These are phyloP conservation scores for Neopestalotiopsis sp. DNA, from an alignment of 2,329 filamentous ascomycete genomes.

Conservation along the genomic window DNA sequence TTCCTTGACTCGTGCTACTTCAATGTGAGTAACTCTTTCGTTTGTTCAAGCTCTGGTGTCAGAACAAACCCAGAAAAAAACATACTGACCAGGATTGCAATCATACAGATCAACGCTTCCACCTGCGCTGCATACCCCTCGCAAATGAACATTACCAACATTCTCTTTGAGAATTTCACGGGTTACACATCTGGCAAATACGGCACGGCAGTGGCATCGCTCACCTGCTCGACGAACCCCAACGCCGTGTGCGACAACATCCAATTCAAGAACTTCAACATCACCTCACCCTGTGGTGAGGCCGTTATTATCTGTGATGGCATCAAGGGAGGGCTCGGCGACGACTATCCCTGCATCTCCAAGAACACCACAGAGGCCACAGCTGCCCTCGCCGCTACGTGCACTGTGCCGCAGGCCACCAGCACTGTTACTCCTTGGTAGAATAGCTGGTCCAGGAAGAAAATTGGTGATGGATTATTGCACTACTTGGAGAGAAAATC, in stretches of 20 bases:
- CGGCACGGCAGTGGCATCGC: conserved; percentile 57
- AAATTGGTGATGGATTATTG: background rate
- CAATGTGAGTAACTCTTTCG: conserved; percentile 46
- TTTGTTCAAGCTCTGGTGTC: background rate
- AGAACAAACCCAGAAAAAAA: background rate
- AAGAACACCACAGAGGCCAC: conserved; percentile 18
- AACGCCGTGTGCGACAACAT: conserved; percentile 62
- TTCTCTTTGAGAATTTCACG: conserved; percentile 63
- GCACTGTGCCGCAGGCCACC: conserved; percentile 19
- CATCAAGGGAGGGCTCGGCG: conserved; percentile 40
- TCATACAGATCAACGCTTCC: conserved; percentile 43
- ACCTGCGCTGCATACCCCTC: conserved; percentile 60
- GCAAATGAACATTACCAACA: conserved; percentile 62
- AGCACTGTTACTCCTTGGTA: conserved; percentile 11
- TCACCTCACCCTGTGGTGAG: conserved; percentile 55
- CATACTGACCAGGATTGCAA: background rate
- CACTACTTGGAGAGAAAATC: background rate
- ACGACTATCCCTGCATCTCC: conserved; percentile 19
- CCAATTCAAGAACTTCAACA: conserved; percentile 57
- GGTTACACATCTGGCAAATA: conserved; percentile 62
- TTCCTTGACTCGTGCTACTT: conserved; percentile 70
- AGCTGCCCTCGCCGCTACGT: conserved; percentile 17
- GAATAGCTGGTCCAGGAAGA: background rate
- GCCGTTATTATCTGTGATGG: conserved; percentile 57
- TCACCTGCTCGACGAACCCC: conserved; percentile 59